Base-by-base conservation (phyloP, 129 eudicot species). In the Tanacetum coccineum region DNA sequence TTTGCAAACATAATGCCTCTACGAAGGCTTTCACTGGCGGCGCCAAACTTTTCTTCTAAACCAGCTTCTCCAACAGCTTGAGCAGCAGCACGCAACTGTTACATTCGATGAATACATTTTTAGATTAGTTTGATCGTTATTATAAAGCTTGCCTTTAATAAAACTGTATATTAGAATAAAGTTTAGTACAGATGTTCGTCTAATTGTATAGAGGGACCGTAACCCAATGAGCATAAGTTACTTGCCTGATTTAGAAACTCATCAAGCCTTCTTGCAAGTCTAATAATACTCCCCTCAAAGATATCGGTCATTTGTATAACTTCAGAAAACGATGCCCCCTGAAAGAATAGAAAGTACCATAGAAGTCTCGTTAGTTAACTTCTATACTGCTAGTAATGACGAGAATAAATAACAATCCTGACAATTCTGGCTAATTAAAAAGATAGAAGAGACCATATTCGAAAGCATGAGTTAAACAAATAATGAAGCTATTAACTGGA, bases 271-370 rank as follows among this genome's bases (percentile, higher is more conserved):
- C 99, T 83, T 42, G 97, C 96, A 22, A 87, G 82, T 70, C 99
- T 78, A 18, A 94, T 94, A 52, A 89, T 94, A 74, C 99, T 94
- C 59, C 99, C 97, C 72, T 94, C 99, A 75, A 89, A 94, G 57
- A 94, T 94, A 77, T 94, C 99, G 3, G 99, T 94, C 99, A 89
- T 94, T 81, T 94, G 95, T 71, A 84, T 94, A 64, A 94, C 97
- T 57, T 94, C 97, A 39, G 90, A 81, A 81, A 94, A 94, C 52
- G 84, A 36, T 57, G 88, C 81, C 59, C 99, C 99, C 99, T 94
- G 87, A 3, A 67, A 70, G 25, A 44, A 42, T 40, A 40, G 42
- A 49, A 78, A 39, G n/a, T 39, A 54, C 51, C 45, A 40, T 20
- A 4, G 10, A 36, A 64, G 69, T 13, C 56, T 44, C 22, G 15